Conservation (phyloP, 1,284 basidiomycete genomes). For the Schizophyllum amplum region DNA sequence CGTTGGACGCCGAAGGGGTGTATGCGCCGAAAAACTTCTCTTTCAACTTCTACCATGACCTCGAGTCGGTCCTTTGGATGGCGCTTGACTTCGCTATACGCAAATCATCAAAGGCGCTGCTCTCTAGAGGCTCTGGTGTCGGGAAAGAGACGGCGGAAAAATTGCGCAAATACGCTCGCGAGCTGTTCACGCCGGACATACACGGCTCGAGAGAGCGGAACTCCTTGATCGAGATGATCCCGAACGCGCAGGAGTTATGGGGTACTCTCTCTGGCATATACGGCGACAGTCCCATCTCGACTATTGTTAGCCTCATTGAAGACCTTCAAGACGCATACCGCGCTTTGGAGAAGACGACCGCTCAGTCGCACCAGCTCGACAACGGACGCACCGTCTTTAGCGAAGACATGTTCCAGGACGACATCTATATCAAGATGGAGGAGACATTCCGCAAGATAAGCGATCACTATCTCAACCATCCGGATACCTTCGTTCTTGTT, state of each 20-base stretch:
- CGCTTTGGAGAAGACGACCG: not conserved
- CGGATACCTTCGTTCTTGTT: not conserved
- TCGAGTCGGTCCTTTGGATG: conserved; percentile 1
- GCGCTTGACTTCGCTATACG: no score
- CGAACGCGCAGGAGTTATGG: no score
- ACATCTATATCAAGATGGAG: not conserved
- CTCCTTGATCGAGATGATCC: no score
- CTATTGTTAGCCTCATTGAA: not conserved
- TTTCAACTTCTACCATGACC: not conserved
- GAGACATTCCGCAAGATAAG: not conserved
- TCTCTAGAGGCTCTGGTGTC: no score
- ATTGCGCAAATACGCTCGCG: no score
- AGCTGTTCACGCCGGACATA: no score
- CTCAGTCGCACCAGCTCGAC: not conserved
- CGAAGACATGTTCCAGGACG: not conserved
- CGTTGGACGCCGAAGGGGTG: no score
- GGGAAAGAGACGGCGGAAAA: no score
- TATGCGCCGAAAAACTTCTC: not conserved
- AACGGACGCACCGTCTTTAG: not conserved
- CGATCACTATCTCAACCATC: not conserved
- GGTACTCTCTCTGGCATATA: not conserved
- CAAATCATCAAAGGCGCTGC: no score
- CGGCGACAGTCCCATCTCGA: not conserved
- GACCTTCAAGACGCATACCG: not conserved
- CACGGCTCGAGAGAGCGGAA: no score